These are phyloP conservation scores for Canna indica DNA, from an alignment of 176 grass and related monocot genomes.

Conservation along the genomic window DNA sequence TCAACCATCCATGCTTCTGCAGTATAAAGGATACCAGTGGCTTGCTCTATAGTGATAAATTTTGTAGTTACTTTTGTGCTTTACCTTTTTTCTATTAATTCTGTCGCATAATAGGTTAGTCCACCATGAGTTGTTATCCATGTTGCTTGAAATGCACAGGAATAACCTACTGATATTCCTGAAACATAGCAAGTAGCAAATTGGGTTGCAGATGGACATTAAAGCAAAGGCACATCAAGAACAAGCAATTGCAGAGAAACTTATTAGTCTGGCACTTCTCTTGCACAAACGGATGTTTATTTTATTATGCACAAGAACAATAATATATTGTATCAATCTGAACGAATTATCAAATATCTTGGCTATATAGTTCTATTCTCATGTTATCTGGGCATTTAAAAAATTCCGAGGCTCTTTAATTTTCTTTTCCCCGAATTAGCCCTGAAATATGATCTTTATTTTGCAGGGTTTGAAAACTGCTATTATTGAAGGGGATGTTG, in stretches of 20 bases:
- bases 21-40: background rate
- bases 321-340: no score
- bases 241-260: no score
- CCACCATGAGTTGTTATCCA: background rate
- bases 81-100: background rate
- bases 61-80: background rate
- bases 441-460: background rate
- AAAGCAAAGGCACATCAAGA: no score
- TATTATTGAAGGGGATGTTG: slow-evolving; percentile 88
- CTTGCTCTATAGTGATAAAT: background rate
- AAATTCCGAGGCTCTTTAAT: no score
- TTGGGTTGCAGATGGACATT: background rate
- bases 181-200: background rate
- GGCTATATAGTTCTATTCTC: no score
- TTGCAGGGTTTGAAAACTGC: slow-evolving; percentile 84
- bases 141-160: background rate
- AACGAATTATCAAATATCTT: no score
- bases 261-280: no score
- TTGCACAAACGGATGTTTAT: no score
- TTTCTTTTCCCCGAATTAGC: background rate
- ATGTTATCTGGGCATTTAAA: no score
- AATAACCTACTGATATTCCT: background rate
- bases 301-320: no score
- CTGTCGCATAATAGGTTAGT: background rate
- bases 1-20: background rate